Evolutionary conservation across 2,329 filamentous ascomycete species (phyloP).

Genomic region (Plectosphaerella plurivora): DNA sequence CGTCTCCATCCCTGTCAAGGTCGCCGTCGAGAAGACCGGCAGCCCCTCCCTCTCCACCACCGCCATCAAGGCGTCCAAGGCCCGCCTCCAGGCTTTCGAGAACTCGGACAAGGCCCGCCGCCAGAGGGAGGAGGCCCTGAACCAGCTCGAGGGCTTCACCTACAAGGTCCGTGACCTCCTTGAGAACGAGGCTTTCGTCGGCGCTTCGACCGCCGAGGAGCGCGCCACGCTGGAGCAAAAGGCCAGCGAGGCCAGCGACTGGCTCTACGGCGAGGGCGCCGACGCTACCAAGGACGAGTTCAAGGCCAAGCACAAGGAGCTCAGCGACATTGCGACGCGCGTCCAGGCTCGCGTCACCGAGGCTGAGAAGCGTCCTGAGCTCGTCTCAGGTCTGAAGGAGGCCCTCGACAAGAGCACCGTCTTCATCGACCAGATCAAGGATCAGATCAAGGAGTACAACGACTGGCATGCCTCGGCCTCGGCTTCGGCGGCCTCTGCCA

Average conservation of each 20-base stretch:
- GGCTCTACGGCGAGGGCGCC: conserved; percentile 83
- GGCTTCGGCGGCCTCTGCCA: conserved; percentile 23
- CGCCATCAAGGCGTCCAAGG: conserved; percentile 50
- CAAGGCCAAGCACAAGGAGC: conserved; percentile 68
- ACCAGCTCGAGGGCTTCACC: conserved; percentile 89
- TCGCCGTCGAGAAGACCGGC: conserved; percentile 45
- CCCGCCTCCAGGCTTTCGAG: conserved; percentile 79
- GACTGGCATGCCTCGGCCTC: conserved; percentile 50
- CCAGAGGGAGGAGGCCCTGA: conserved; percentile 79
- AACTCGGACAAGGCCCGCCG: conserved; percentile 74
- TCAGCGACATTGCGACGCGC: conserved; percentile 74
- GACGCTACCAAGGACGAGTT: conserved; percentile 73
- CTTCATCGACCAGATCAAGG: conserved; percentile 66
- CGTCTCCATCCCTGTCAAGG: conserved; percentile 48
- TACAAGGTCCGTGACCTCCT: conserved; percentile 84
- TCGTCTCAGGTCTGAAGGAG: conserved; percentile 62
- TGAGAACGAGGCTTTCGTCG: conserved; percentile 69
- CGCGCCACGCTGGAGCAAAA: conserved; percentile 63
- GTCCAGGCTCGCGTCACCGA: conserved; percentile 74
- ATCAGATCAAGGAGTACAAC: conserved; percentile 66
- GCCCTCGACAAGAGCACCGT: conserved; percentile 66
- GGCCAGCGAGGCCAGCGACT: conserved; percentile 70
- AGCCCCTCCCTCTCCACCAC: conserved; percentile 42
- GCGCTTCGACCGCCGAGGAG: conserved; percentile 64
- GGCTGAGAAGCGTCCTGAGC: conserved; percentile 62